Evolutionary conservation across 768 basidiomycete species (phyloP), one percentile per base, ranked within the genome.

Genomic region (Agaricus sinodeliciosus): DNA sequence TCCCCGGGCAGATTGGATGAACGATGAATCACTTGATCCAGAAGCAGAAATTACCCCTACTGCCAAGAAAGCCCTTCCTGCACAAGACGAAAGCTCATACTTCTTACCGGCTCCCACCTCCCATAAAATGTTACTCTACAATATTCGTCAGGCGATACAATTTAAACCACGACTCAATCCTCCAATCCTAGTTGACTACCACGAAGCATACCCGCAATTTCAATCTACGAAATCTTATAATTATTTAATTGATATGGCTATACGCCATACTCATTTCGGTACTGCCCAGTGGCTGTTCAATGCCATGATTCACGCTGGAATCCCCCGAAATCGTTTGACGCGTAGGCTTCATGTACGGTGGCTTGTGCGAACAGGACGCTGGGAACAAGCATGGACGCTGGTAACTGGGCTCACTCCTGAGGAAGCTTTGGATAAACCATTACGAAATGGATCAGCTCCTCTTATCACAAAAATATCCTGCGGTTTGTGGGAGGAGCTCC

Each of bases 401-500:
- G 48, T 41, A 1, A 48, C 49, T 13, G 31, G 44, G 19, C 27
- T 48, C 13, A 39, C 34, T 51, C 39, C 55, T 39, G 47, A 57
- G n/a, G 51, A 48, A 27, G 48, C 35, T 16, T 40, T 43, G 48
- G 47, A 57, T 36, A 48, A 57, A 22, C 48, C 45, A 28, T 26
- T 49, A 26, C 52, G 52, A n/a, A 54, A 48, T 4, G 52, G 52
- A 11, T 34, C 8, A 46, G 18, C 42, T 7, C 39, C 51, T 22
- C 27, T 47, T 12, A 27, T 22, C n/a, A 41, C 40, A 13, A 51
- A 59, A 12, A 66, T 74, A 28, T 78, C 76, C 25, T 68, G 80
- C 25, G 61, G 67, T 3, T 63, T 87, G 47, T 87, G 83, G 85
- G 54, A 80, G 41, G 84, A 87, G 56, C 40, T 54, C 9, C 45